These are phyloP conservation scores for Cordia subcordata DNA, from an alignment of 257 asterid genomes.

Conservation along the genomic window DNA sequence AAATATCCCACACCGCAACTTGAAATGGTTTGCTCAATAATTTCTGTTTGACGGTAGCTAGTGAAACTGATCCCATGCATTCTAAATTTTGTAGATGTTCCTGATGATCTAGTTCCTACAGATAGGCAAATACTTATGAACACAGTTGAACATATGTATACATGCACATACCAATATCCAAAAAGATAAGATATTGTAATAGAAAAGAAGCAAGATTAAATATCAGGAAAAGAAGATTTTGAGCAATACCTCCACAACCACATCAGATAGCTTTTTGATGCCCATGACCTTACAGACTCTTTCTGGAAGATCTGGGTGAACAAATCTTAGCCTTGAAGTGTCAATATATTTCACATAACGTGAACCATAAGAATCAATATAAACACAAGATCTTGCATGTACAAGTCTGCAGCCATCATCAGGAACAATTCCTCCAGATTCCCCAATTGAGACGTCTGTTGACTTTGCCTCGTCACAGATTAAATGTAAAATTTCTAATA, in stretches of 20 bases:
- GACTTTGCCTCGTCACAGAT: slow-evolving; percentile 54
- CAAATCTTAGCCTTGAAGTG: slow-evolving; percentile 79
- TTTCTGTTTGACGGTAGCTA: slow-evolving; percentile 49
- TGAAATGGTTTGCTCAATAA: slow-evolving; percentile 70
- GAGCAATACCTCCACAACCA: slow-evolving; percentile 70
- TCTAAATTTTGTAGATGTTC: slow-evolving; percentile 56
- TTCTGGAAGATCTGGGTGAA: slow-evolving; percentile 72
- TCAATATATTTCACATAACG: slow-evolving; percentile 66
- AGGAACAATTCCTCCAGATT: slow-evolving; percentile 73
- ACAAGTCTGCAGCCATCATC: slow-evolving; percentile 95
- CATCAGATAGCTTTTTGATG: slow-evolving; percentile 79
- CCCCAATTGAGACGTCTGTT: slow-evolving; percentile 53
- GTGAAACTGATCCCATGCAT: slow-evolving; percentile 52
- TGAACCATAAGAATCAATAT: slow-evolving; percentile 75
- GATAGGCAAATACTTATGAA: slow-evolving; percentile 16
- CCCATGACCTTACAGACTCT: slow-evolving; percentile 61
- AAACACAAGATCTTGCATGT: slow-evolving; percentile 76
- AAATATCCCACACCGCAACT: slow-evolving; percentile 64
- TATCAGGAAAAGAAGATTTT: slow-evolving; percentile 1
- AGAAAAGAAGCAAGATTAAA: slow-evolving; percentile 3
- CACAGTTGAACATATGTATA: slow-evolving; percentile 16
- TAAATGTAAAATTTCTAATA: slow-evolving; percentile 64
- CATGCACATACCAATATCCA: slow-evolving; percentile 2
- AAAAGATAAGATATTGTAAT: not conserved
- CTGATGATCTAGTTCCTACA: slow-evolving; percentile 58